phyloP scores from a whole-genome alignment of 305 asterid species.

The Nicotiana rustica region DNA sequence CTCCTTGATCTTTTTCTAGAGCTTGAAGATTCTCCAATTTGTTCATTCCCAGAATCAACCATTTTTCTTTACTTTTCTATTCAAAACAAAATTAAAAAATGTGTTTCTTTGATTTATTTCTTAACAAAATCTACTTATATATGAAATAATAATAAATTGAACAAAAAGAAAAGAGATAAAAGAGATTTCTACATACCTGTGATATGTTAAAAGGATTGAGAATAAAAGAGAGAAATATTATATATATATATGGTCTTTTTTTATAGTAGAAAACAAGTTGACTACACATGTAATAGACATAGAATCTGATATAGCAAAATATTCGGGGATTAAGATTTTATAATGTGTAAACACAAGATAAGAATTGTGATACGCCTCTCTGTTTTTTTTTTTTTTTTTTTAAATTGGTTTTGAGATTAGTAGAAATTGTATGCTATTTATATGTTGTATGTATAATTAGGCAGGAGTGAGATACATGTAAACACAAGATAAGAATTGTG shows the following conservation, averaged over 20 bases:
- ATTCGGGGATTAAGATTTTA: not conserved
- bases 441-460: not conserved
- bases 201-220: not conserved
- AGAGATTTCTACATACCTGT: not conserved
- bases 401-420: not conserved
- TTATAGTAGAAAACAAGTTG: not conserved
- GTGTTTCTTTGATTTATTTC: not conserved
- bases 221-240: not conserved
- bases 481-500: not conserved
- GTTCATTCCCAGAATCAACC: conserved; percentile 57
- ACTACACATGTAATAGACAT: not conserved
- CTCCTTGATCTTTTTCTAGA: conserved; percentile 41
- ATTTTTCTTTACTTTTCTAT: not conserved
- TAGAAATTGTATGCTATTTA: not conserved
- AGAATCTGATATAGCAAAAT: not conserved
- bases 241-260: not conserved
- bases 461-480: not conserved
- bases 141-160: not conserved
- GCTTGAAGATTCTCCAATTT: conserved; percentile 42
- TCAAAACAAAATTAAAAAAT: not conserved
- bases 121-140: not conserved
- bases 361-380: not conserved
- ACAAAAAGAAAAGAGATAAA: not conserved
- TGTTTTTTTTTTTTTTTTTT: not conserved
- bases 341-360: not conserved